These are phyloP conservation scores for Schizochytrium sp. DNA, from an alignment of 108 stramenopile genomes.

Conservation along the genomic window DNA sequence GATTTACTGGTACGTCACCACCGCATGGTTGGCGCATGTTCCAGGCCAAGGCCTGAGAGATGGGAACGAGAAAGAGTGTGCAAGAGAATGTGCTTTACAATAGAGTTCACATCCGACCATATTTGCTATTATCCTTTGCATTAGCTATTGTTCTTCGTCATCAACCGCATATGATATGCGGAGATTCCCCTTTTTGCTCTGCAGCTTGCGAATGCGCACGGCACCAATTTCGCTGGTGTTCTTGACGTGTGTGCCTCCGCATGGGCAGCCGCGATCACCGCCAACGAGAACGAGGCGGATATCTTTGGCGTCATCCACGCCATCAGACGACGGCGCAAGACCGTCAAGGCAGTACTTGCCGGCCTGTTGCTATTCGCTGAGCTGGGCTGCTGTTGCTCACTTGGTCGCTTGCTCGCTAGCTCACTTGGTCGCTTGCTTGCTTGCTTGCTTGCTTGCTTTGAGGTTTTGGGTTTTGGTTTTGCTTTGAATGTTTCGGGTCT, in stretches of 20 bases:
- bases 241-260: constrained; percentile 21
- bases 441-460: too few species aligned
- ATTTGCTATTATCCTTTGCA: too few species aligned
- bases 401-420: too few species aligned
- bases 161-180: neutral
- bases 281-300: neutral
- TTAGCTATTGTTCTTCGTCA: neutral
- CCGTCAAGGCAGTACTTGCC: neutral
- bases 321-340: neutral
- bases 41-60: too few species aligned
- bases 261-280: neutral
- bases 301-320: neutral
- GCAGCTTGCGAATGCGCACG: neutral
- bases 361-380: neutral
- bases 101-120: fast-evolving
- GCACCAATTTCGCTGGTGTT: neutral
- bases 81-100: too few species aligned
- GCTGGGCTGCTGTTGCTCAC: too few species aligned
- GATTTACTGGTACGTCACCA: too few species aligned
- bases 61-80: too few species aligned
- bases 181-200: constrained; percentile 21
- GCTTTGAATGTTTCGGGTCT: too few species aligned
- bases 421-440: too few species aligned
- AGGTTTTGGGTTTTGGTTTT: too few species aligned
- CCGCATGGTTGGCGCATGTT: too few species aligned